Conservation (phyloP, 495 filamentous ascomycete genomes). For the Penicillium manginii region DNA sequence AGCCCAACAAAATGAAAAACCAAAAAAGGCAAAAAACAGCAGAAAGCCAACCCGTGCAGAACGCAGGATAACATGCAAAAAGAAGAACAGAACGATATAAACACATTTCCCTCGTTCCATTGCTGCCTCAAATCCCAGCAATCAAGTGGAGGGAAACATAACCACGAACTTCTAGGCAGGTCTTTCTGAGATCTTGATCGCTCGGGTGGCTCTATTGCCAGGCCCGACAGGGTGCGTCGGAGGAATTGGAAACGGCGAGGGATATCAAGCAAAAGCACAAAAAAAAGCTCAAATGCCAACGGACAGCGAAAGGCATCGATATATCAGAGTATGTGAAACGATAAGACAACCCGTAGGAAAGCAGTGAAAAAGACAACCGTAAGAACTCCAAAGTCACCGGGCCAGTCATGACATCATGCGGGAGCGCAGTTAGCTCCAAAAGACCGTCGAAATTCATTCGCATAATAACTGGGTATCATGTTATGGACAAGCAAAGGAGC, state of each 20-base stretch:
- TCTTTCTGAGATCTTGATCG: conserved; percentile 23
- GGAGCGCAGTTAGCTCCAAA: conserved; percentile 8
- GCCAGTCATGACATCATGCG: conserved; percentile 33
- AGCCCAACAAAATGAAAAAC: neutral
- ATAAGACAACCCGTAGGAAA: conserved; percentile 7
- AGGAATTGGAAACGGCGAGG: conserved; percentile 21
- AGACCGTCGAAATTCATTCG: conserved; percentile 27
- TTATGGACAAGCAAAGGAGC: conserved; percentile 19
- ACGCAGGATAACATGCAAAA: conserved; percentile 22
- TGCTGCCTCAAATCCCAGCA: conserved; percentile 11
- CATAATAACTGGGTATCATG: conserved; percentile 31
- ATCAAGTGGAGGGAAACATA: conserved; percentile 15
- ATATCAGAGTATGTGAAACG: neutral
- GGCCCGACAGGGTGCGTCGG: conserved; percentile 21
- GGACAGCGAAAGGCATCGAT: neutral
- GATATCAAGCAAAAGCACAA: conserved; percentile 27
- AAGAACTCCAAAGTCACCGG: conserved; percentile 32
- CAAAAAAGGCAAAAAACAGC: conserved; percentile 9
- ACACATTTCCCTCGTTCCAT: conserved; percentile 6
- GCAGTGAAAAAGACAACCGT: conserved; percentile 13
- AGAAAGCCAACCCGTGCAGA: conserved; percentile 21
- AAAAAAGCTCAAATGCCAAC: conserved; percentile 1
- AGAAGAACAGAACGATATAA: conserved; percentile 14
- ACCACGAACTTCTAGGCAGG: conserved; percentile 24
- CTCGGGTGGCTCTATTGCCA: conserved; percentile 30